Evolutionary conservation across 306 rosid species (phyloP), one percentile per base, ranked within the genome.

Genomic region (Quercus glauca): DNA sequence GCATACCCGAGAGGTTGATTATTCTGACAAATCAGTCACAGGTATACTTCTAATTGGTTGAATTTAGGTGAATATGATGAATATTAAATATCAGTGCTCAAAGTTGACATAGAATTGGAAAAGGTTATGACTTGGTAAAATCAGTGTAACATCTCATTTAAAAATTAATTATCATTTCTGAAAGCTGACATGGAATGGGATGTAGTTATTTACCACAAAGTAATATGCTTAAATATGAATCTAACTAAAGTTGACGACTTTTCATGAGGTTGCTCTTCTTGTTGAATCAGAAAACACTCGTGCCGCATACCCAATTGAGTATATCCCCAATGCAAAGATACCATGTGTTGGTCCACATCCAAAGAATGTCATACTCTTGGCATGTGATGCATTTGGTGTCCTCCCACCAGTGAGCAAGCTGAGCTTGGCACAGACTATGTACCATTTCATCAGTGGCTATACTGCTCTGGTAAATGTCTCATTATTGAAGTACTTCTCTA

Each of bases 321-420:
- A 83, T 92, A 94, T 94, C 78, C 98, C 98, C 28, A 94, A 92
- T 81, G 98, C 93, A 0, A 90, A 87, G 65, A 61, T 94, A 70
- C 97, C 98, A 25, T 94, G 98, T 74, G 92, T 92, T 63, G 98
- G 91, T 7, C 96, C 96, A 20, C 97, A 92, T 75, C 97, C 98
- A 5, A 94, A 88, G 76, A 94, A 94, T 82, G 96, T 94, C 53
- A 92, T 94, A 45, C 93, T 94, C 55, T 80, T 94, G 84, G 98
- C 98, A 6, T 94, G 98, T 76, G 98, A 94, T 6, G 97, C 98
- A 5, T 94, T 92, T 77, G 98, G 97, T n/a, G 97, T 94, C 71
- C 98, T 94, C 60, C 97, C 97, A 55, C 98, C 97, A 14, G 94
- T 92, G 61, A 94, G 98, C 87, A 94, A 90, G 84, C 86, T 94